Evolutionary conservation across 1,284 basidiomycete species (phyloP).

Genomic region (Neotropicomus parvogracilis): DNA sequence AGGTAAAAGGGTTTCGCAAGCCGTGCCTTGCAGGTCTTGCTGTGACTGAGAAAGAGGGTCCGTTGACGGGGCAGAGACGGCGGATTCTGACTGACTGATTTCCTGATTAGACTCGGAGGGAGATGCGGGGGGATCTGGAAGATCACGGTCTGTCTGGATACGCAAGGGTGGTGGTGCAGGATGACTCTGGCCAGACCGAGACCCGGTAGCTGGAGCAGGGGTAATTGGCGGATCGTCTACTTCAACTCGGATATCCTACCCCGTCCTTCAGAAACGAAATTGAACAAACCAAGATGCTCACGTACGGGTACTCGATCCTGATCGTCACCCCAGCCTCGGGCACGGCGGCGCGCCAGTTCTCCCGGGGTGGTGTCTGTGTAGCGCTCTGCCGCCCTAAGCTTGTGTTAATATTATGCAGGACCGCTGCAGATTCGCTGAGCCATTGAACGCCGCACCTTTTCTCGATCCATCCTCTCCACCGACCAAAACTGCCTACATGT

Average conservation of each 20-base stretch:
- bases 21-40: conserved; percentile 30
- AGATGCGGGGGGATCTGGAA: conserved; percentile 13
- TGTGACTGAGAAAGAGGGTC: conserved; percentile 27
- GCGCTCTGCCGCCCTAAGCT: conserved; percentile 70
- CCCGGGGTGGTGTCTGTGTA: conserved; percentile 62
- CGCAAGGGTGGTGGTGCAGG: conserved; percentile 17
- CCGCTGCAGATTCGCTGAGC: neutral
- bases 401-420: conserved; percentile 8
- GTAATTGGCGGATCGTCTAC: conserved; percentile 5
- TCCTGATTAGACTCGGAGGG: conserved; percentile 15
- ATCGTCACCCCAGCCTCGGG: conserved; percentile 64
- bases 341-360: conserved; percentile 52
- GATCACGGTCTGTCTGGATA: conserved; percentile 25
- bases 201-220: neutral
- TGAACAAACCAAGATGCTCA: neutral
- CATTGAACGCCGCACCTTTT: conserved; percentile 54
- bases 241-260: conserved; percentile 18
- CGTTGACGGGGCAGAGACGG: conserved; percentile 7
- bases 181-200: conserved; percentile 9
- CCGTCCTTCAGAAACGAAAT: conserved; percentile 9
- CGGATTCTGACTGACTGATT: conserved; percentile 13
- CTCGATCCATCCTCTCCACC: conserved; percentile 82
- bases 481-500: conserved; percentile 55
- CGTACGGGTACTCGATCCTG: conserved; percentile 18
- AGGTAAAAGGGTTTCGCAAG: conserved; percentile 43